These are phyloP conservation scores for Blastomyces silverae DNA, from an alignment of 2,329 filamentous ascomycete genomes.

Conservation along the genomic window DNA sequence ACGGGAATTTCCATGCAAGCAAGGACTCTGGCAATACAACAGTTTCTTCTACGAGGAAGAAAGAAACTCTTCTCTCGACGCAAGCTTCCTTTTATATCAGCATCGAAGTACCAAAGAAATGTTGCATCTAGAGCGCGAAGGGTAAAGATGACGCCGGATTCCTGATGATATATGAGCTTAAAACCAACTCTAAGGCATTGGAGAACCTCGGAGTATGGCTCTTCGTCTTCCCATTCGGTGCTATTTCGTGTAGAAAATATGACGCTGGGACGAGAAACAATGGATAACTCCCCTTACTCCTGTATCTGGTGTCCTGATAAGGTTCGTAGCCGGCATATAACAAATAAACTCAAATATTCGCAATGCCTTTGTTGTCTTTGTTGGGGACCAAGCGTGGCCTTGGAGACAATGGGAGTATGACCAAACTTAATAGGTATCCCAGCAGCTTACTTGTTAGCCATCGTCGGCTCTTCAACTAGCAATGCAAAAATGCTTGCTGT, in stretches of 20 bases:
- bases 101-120: neutral
- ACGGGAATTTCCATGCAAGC: neutral
- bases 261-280: neutral
- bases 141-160: neutral
- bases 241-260: neutral
- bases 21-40: neutral
- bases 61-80: neutral
- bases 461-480: neutral
- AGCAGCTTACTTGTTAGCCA: neutral
- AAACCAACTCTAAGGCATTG: neutral
- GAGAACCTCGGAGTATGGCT: neutral
- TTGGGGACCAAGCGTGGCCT: neutral
- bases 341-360: neutral
- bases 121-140: neutral
- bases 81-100: neutral
- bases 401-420: neutral
- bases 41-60: neutral
- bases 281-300: neutral
- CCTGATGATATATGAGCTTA: neutral
- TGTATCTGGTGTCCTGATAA: neutral
- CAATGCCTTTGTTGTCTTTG: neutral
- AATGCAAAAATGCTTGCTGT: neutral
- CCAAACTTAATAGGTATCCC: neutral
- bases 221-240: neutral
- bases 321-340: neutral